Evolutionary conservation across 2,329 filamentous ascomycete species (phyloP), one percentile per base, ranked within the genome.

Genomic region (Tolypocladium amazonense): DNA sequence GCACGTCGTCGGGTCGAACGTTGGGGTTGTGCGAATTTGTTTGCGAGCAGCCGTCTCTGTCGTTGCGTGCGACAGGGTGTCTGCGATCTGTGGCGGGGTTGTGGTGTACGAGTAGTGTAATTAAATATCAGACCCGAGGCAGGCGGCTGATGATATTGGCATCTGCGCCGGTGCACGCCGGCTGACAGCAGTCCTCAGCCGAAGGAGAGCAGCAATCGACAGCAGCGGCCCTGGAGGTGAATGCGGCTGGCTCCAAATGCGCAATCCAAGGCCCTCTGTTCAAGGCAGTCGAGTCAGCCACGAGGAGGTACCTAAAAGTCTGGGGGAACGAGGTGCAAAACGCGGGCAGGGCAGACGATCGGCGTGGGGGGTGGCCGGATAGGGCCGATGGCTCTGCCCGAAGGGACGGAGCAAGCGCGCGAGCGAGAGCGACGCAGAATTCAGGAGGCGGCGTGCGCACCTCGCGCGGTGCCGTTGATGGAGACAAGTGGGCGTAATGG

Each of bases 331-430:
- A 30, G 39, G 23, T 39, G 54, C 53, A 54, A n/a, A 38, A 52
- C 33, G 58, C 43, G 38, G 52, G 54, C 35, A 39, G 50, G 37
- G 54, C 35, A 39, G 50, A 39, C 12, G 58, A 59, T 59, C 54
- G 54, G 43, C 54, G 56, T 56, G 56, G 59, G 56, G 50, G 47
- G 56, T 25, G 59, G 58, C 58, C 58, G 58, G 58, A 52, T 50
- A 56, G 52, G 47, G 58, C 58, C 58, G 58, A 56, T 59, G 52
- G 38, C 58, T 56, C 52, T 33, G 58, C 55, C 52, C 58, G 52
- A 54, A 52, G n/a, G 38, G 50, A 56, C 50, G 52, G 52, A 30
- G 30, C 38, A 18, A 58, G 27, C 57, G 9, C 23, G 35, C 35
- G 54, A 30, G 45, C 55, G 38, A 53, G 20, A 53, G 27, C 50